Conservation (phyloP, 2,329 filamentous ascomycete species). For the Cladosporium halotolerans region DNA sequence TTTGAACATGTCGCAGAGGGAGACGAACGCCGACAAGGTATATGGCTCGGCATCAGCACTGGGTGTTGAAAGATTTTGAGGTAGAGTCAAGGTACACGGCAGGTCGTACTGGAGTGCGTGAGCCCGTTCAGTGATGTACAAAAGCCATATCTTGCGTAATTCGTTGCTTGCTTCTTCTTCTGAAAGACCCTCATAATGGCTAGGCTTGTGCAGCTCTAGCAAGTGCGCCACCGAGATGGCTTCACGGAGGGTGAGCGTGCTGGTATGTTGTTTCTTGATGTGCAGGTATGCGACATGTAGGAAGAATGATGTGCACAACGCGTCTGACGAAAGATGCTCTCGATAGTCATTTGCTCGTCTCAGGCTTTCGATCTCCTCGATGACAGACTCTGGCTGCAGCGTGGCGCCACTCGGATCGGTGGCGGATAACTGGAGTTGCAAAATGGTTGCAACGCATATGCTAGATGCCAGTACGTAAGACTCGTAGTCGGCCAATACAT, state of each 20-base stretch:
- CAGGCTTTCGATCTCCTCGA: slow-evolving; percentile 14
- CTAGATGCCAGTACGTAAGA: slow-evolving; percentile 14
- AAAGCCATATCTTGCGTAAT: slow-evolving; percentile 14
- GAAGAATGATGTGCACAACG: slow-evolving; percentile 14
- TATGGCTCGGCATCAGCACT: neutral
- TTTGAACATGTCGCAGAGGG: slow-evolving; percentile 17
- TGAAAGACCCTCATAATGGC: slow-evolving; percentile 9
- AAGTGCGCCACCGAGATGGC: slow-evolving; percentile 15
- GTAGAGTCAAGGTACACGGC: slow-evolving; percentile 9
- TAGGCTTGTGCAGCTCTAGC: slow-evolving; percentile 12
- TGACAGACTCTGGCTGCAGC: neutral
- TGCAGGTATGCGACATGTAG: slow-evolving; percentile 15
- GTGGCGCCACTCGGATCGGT: neutral
- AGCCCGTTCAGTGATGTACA: slow-evolving; percentile 18
- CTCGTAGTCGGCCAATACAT: neutral
- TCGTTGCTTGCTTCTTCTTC: neutral
- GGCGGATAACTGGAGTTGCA: slow-evolving; percentile 14
- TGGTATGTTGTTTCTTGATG: slow-evolving; percentile 10
- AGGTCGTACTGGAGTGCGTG: slow-evolving; percentile 13
- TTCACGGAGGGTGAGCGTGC: slow-evolving; percentile 15
- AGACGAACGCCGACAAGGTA: slow-evolving; percentile 9
- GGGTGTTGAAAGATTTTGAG: slow-evolving; percentile 5
- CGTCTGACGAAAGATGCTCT: slow-evolving; percentile 11
- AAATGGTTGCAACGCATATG: slow-evolving; percentile 15
- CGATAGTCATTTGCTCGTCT: slow-evolving; percentile 10